A percentile compares a stretch with the other conserved stretches of the same genome.
Conservation (phyloP, 2,329 filamentous ascomycete genomes). For the Calycina herbarum region DNA sequence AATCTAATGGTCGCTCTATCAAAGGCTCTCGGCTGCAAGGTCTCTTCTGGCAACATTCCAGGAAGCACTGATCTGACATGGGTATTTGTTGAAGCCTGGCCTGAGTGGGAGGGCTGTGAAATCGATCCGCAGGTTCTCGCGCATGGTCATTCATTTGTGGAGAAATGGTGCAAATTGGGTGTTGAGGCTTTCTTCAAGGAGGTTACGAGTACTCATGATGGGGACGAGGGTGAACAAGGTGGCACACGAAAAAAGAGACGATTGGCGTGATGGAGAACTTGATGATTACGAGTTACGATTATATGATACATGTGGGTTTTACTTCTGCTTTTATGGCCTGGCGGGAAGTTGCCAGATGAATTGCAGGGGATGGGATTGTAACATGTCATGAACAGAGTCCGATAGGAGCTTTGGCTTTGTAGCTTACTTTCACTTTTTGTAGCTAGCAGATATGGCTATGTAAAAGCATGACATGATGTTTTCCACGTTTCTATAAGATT, state of each 20-base stretch:
- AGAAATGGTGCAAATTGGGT: background rate
- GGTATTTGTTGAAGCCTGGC: slow-evolving; percentile 6
- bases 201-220: background rate
- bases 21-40: background rate
- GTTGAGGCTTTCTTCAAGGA: background rate
- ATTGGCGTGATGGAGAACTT: background rate
- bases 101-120: background rate
- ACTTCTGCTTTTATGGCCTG: no score
- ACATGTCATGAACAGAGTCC: no score
- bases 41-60: slow-evolving; percentile 1
- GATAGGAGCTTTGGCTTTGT: no score
- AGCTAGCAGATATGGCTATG: no score
- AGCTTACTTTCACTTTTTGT: no score
- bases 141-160: background rate
- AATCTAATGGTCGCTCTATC: background rate
- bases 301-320: no score
- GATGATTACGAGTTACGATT: no score
- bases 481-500: no score
- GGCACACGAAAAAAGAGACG: background rate
- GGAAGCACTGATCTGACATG: background rate
- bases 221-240: background rate
- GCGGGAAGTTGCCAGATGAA: no score
- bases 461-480: no score
- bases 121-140: background rate
- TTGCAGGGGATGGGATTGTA: no score